Evolutionary conservation across 176 grass and related monocot species (phyloP), one percentile per base, ranked within the genome.

Genomic region (Hsuehochloa calcarea): DNA sequence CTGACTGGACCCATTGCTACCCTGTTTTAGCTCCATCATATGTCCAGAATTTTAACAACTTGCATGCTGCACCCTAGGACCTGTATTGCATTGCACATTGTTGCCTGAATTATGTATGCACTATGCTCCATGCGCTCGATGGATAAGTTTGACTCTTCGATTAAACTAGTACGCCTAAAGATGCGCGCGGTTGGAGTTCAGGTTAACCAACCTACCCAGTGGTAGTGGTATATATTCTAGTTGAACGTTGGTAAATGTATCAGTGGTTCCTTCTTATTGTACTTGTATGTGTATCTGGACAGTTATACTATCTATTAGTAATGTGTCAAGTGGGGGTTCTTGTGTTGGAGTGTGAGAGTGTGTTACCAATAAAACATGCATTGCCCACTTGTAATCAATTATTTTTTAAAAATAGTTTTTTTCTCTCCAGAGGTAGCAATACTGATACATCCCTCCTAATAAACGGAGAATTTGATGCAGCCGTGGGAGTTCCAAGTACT

Each of bases 41-140:
- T 34, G 66, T 37, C 40, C n/a, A n/a, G 22, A 70, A 76, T 58
- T 19, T 65, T 41, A 71, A 12, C 56, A 75, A 76, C 64, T 82
- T 77, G 83, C 63, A 20, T 27, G 25, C 4, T 84, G 74, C 55
- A 41, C 25, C 38, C 39, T 38, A 45, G 31, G 65, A 22, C 13
- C 49, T 72, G 44, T 10, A 52, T 78, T 39, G 25, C 43, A 52
- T 78, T 39, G 25, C 43, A 64, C 52, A 69, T 62, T 68, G 62
- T 61, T 60, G 71, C 49, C 37, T 49, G 78, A 82, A 75, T 75
- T 47, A 69, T 82, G 13, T 46, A 60, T 60, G 38, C 39, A 54
- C 62, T 55, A 35, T 75, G 61, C 61, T 15, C 65, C 69, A 68
- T 68, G 70, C 68, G 81, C 8, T n/a, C 35, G 9, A 70, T 84